A percentile compares a stretch with the other conserved stretches of the same genome.
phyloP scores from a whole-genome alignment of 306 rosid genomes.

The Trichosanthes cucumerina region DNA sequence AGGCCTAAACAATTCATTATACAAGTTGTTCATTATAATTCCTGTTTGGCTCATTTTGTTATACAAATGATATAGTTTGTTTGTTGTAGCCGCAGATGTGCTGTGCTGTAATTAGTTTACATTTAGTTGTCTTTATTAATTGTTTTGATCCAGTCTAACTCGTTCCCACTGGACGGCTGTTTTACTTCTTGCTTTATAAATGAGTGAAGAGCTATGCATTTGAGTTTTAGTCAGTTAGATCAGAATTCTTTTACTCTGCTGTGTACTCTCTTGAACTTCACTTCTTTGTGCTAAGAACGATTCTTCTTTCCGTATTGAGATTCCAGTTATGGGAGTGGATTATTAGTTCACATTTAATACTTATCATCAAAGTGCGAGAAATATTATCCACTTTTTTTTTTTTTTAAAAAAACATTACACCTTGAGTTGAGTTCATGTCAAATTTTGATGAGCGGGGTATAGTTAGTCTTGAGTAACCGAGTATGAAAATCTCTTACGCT shows the following conservation, averaged over 20 bases:
- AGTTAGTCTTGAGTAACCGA: background rate
- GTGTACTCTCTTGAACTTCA: background rate
- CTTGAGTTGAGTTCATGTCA: background rate
- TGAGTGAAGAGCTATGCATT: background rate
- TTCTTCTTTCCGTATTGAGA: background rate
- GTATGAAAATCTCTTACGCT: background rate
- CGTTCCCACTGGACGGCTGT: background rate
- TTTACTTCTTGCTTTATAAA: background rate
- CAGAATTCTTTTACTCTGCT: background rate
- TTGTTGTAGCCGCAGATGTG: background rate
- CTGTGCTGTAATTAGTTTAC: background rate
- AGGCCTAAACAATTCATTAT: background rate
- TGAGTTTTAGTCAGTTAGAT: background rate
- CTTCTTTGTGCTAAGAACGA: background rate
- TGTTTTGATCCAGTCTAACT: background rate
- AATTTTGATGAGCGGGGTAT: background rate
- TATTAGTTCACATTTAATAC: background rate
- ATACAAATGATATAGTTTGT: background rate
- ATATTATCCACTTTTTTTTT: background rate
- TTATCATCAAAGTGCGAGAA: background rate
- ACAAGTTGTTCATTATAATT: background rate
- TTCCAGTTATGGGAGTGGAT: background rate
- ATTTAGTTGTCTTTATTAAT: background rate
- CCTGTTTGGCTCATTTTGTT: background rate
- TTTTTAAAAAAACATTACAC: background rate